Percentiles rank a stretch among this genome's conserved stretches.
These are phyloP conservation scores for Apiotrichum akiyoshidainum DNA, from an alignment of 1,284 basidiomycete genomes.

Conservation along the genomic window DNA sequence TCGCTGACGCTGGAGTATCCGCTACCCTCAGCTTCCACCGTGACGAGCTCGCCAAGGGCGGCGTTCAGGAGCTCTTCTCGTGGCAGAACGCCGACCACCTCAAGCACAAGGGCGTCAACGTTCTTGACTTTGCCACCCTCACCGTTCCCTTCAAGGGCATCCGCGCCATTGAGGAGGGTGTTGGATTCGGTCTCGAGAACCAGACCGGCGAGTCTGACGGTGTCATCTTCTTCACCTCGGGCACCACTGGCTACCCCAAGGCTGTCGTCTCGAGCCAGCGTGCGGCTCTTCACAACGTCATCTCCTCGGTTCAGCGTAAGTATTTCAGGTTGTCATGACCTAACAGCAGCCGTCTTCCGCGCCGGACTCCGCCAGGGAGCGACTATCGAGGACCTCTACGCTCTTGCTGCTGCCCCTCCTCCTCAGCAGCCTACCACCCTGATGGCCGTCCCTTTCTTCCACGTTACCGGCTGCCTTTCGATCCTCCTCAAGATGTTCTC, in stretches of 20 bases:
- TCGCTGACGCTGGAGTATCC: slow-evolving; percentile 32
- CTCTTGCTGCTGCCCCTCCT: slow-evolving; percentile 10
- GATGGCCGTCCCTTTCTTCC: slow-evolving; percentile 43
- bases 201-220: slow-evolving; percentile 38
- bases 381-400: slow-evolving; percentile 30
- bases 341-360: slow-evolving; percentile 28
- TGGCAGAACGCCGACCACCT: slow-evolving; percentile 14
- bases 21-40: slow-evolving; percentile 4
- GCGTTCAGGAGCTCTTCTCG: slow-evolving; percentile 6
- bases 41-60: not conserved
- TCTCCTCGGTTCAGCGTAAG: slow-evolving; percentile 36
- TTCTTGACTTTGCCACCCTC: slow-evolving; percentile 6
- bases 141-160: not conserved
- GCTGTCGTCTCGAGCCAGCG: slow-evolving; percentile 42
- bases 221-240: slow-evolving; percentile 33
- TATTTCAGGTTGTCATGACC: not conserved
- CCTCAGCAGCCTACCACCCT: slow-evolving; percentile 13
- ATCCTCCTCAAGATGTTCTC: slow-evolving; percentile 40
- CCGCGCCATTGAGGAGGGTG: not conserved
- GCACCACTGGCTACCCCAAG: not conserved
- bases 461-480: slow-evolving; percentile 42
- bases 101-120: slow-evolving; percentile 6
- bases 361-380: slow-evolving; percentile 34
- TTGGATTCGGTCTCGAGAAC: slow-evolving; percentile 16
- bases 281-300: slow-evolving; percentile 39